Percentiles rank a stretch among this genome's conserved stretches.
These are phyloP conservation scores for Antitrichia curtipendula DNA, from an alignment of 225 moss, liverwort and hornwort species.

Conservation along the genomic window DNA sequence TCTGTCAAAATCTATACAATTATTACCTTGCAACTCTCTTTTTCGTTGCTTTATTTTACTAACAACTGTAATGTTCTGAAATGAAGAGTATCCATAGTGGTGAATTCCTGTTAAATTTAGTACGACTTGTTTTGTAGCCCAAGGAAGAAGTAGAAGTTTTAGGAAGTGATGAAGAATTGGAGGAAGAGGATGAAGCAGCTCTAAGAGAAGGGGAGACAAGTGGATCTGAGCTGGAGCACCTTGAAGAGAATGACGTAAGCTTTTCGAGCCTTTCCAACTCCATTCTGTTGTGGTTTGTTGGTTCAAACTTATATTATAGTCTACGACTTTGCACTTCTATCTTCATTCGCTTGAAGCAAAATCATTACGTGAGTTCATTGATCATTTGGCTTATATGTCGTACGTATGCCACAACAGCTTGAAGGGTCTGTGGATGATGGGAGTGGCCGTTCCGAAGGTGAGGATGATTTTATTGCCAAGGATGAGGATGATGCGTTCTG, in stretches of 20 bases:
- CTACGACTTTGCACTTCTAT: not conserved
- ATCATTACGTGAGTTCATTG: not conserved
- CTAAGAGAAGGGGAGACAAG: constrained; percentile 60
- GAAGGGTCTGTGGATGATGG: constrained; percentile 91
- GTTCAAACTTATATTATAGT: not conserved
- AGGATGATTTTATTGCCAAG: constrained; percentile 31
- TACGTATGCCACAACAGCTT: constrained; percentile 8
- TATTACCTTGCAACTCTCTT: not conserved
- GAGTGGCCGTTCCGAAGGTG: constrained; percentile 84
- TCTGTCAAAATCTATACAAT: not conserved
- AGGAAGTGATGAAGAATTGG: constrained; percentile 89
- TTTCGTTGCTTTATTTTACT: not conserved
- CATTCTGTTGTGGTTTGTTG: not conserved
- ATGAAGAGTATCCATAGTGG: not conserved
- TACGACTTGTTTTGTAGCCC: constrained; percentile 28
- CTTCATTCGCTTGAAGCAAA: not conserved
- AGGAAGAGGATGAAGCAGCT: constrained; percentile 49
- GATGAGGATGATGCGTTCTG: constrained; percentile 70
- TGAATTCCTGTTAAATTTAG: not conserved
- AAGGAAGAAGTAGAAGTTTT: constrained; percentile 75
- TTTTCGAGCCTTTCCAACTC: not conserved
- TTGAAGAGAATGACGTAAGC: constrained; percentile 60
- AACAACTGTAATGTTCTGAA: not conserved
- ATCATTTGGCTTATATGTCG: not conserved
- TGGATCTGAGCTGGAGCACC: constrained; percentile 45